phyloP scores from a whole-genome alignment of 257 asterid species.

The Solanum pimpinellifolium region DNA sequence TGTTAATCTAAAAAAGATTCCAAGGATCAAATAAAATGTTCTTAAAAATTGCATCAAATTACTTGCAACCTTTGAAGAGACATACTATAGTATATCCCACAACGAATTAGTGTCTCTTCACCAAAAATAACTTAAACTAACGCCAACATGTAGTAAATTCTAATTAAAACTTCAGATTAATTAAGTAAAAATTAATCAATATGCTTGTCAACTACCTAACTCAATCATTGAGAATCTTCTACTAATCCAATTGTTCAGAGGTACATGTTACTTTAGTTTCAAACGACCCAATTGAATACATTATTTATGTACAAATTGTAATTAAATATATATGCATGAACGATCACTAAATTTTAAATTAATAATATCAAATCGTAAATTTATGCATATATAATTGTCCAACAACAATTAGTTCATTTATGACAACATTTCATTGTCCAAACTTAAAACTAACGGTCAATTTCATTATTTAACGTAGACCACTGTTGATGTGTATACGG shows the following conservation, averaged over 20 bases:
- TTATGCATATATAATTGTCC: background rate
- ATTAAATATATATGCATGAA: too few species aligned
- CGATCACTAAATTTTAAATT: background rate
- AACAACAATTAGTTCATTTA: background rate
- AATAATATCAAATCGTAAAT: background rate
- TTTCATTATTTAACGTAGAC: background rate
- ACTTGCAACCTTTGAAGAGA: background rate
- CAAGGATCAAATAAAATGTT: background rate
- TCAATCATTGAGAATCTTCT: background rate
- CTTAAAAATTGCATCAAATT: background rate
- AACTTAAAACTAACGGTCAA: background rate
- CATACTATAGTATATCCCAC: background rate
- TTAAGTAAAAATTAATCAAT: background rate
- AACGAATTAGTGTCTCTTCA: background rate
- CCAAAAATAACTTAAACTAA: background rate
- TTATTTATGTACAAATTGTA: background rate
- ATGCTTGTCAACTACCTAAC: background rate
- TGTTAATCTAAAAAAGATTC: background rate
- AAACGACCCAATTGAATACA: background rate
- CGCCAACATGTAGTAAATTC: background rate
- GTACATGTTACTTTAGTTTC: background rate
- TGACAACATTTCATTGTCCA: background rate
- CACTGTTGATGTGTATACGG: background rate
- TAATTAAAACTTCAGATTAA: background rate
- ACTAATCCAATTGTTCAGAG: background rate